phyloP scores from a whole-genome alignment of 768 basidiomycete genomes.

The Leccinum variicolor region DNA sequence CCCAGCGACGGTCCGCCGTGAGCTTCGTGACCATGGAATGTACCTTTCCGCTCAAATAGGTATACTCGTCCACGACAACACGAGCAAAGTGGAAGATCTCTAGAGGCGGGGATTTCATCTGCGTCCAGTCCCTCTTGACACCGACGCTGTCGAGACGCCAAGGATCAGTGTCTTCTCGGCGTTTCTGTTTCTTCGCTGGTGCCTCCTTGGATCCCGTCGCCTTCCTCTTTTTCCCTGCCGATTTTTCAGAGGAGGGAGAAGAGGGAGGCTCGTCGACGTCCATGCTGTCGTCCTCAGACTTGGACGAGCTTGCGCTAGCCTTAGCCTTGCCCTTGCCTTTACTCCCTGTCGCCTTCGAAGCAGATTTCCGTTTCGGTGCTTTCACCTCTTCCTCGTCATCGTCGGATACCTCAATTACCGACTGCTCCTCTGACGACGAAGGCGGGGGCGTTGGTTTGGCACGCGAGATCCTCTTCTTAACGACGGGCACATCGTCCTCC shows the following conservation, averaged over 20 bases:
- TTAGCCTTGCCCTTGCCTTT: slow-evolving; percentile 26
- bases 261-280: slow-evolving; percentile 50
- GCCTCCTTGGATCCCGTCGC: slow-evolving; percentile 30
- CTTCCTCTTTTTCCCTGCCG: slow-evolving; percentile 46
- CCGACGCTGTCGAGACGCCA: slow-evolving; percentile 67
- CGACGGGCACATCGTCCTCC: slow-evolving; percentile 18
- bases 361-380: slow-evolving; percentile 30
- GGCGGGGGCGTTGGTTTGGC: slow-evolving; percentile 28
- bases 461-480: slow-evolving; percentile 20
- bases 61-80: slow-evolving; percentile 91
- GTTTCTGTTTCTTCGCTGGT: slow-evolving; percentile 56
- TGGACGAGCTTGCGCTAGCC: slow-evolving; percentile 26
- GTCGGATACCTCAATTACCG: slow-evolving; percentile 20
- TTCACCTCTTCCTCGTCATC: slow-evolving; percentile 28
- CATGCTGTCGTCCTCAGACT: slow-evolving; percentile 47
- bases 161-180: slow-evolving; percentile 61
- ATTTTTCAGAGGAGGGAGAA: slow-evolving; percentile 34
- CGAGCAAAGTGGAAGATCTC: slow-evolving; percentile 93
- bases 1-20: slow-evolving; percentile 82
- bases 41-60: slow-evolving; percentile 80
- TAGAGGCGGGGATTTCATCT: slow-evolving; percentile 79
- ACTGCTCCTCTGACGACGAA: slow-evolving; percentile 32
- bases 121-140: slow-evolving; percentile 71
- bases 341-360: slow-evolving; percentile 16
- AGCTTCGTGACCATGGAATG: slow-evolving; percentile 76